Evolutionary conservation across 148 eudicot species (phyloP).

Genomic region (Selenicereus undatus): DNA sequence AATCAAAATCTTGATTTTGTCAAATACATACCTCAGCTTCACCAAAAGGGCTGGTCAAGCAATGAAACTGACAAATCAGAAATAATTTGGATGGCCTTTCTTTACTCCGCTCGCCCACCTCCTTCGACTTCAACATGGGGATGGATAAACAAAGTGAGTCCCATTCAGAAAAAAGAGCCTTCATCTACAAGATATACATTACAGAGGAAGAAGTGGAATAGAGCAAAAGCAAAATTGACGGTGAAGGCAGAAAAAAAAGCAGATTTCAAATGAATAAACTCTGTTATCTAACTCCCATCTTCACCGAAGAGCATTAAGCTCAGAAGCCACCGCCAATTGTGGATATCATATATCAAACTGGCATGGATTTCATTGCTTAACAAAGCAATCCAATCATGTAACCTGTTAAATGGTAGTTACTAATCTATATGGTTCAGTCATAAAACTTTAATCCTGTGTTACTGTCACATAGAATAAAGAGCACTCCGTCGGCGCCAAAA

Average conservation of each 20-base stretch:
- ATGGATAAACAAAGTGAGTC: neutral
- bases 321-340: neutral
- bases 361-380: neutral
- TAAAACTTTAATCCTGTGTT: too few relatives aligned
- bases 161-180: neutral
- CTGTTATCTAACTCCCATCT: neutral
- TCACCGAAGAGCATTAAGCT: neutral
- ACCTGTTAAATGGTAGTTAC: neutral
- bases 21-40: neutral
- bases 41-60: neutral
- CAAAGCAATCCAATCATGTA: neutral
- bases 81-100: neutral
- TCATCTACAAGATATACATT: neutral
- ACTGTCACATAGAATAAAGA: too few relatives aligned
- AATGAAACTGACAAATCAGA: neutral
- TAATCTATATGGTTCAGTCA: too few relatives aligned
- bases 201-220: neutral
- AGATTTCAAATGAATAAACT: neutral
- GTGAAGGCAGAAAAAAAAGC: neutral
- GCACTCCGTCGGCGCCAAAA: too few relatives aligned
- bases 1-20: neutral
- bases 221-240: neutral
- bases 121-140: neutral
- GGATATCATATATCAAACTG: neutral
- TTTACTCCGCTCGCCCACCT: neutral